Evolutionary conservation across 2,329 filamentous ascomycete genomes (phyloP).

Genomic region (Sodiomyces alkalinus): DNA sequence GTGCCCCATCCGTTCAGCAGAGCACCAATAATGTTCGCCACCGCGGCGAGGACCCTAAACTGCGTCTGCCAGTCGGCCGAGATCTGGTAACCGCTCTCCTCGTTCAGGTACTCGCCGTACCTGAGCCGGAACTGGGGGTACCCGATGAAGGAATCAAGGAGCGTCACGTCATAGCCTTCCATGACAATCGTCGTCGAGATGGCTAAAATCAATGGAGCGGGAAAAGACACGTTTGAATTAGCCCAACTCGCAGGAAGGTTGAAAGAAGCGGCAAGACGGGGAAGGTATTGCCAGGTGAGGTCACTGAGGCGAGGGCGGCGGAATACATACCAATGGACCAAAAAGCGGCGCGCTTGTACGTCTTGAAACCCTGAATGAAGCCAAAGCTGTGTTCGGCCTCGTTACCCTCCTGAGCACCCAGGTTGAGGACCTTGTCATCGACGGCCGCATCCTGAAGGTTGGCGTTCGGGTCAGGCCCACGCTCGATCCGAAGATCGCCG

Average conservation of each 20-base stretch:
- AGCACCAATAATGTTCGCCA: slow-evolving; percentile 23
- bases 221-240: too few relatives aligned
- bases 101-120: slow-evolving; percentile 21
- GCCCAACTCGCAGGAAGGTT: too few relatives aligned
- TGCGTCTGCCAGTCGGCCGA: slow-evolving; percentile 35
- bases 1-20: slow-evolving; percentile 26
- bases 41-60: slow-evolving; percentile 20
- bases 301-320: too few relatives aligned
- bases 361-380: slow-evolving; percentile 19
- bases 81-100: slow-evolving; percentile 26
- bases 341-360: slow-evolving; percentile 22
- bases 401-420: slow-evolving; percentile 20
- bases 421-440: slow-evolving; percentile 21
- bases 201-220: slow-evolving; percentile 13
- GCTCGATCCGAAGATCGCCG: slow-evolving; percentile 15
- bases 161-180: slow-evolving; percentile 34
- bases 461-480: slow-evolving; percentile 13
- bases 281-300: too few relatives aligned
- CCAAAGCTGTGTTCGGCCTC: slow-evolving; percentile 20
- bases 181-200: slow-evolving; percentile 32
- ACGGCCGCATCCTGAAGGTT: slow-evolving; percentile 18
- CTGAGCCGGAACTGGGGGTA: slow-evolving; percentile 22
- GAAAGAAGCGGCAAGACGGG: too few relatives aligned
- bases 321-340: slow-evolving; percentile 23
- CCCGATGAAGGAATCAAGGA: slow-evolving; percentile 30